phyloP scores from a whole-genome alignment of 305 asterid species.

The Coffea humblotiana region DNA sequence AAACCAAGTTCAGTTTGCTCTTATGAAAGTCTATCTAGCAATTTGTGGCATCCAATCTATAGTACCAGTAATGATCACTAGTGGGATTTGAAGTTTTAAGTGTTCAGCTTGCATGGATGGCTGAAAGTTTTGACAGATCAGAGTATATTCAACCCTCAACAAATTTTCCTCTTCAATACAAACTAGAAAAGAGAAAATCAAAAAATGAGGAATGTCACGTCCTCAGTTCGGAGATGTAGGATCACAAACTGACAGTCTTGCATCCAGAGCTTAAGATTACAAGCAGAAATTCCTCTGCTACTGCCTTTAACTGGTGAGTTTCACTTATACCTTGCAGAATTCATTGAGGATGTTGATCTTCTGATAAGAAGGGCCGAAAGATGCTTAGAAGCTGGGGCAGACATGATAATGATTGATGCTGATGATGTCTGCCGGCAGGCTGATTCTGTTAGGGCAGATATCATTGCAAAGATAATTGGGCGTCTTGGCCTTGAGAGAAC shows the following conservation, averaged over 20 bases:
- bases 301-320: background rate
- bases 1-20: background rate
- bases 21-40: background rate
- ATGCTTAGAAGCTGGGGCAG: slow-evolving; percentile 97
- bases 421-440: slow-evolving; percentile 70
- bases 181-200: background rate
- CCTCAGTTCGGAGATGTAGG: background rate
- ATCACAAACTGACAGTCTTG: background rate
- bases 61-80: background rate
- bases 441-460: slow-evolving; percentile 68
- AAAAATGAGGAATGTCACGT: background rate
- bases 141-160: background rate
- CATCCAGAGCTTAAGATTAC: background rate
- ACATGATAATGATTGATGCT: slow-evolving; percentile 90
- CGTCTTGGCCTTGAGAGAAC: slow-evolving; percentile 89
- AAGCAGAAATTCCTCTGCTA: background rate
- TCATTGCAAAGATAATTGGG: slow-evolving; percentile 68
- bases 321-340: slow-evolving; percentile 42
- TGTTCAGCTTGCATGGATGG: background rate
- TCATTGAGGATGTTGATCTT: slow-evolving; percentile 84
- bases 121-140: background rate
- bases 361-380: slow-evolving; percentile 89
- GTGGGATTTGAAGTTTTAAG: background rate
- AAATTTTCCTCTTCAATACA: no score
- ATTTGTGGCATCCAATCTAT: background rate